Evolutionary conservation across 208 protist species (phyloP), one percentile per base, ranked within the genome.

Genomic region (Jaenimonas drosophilae): DNA sequence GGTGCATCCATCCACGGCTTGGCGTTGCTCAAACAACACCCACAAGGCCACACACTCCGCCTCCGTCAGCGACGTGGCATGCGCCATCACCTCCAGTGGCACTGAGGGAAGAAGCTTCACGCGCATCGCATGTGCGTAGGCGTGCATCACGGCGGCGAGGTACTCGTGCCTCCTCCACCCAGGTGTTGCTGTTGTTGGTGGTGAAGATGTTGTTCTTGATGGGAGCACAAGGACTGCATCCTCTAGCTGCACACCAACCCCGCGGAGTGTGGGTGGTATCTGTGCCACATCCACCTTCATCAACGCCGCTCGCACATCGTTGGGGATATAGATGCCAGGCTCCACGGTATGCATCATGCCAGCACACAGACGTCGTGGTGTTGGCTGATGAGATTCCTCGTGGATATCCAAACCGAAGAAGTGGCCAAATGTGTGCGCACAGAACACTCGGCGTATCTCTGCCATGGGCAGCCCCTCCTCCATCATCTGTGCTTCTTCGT

Each of bases 341-440:
- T 83, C 75, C 1, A 83, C 69, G 1, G 75, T 83, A 59, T 78
- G 65, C 65, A 83, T 71, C 65, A 78, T 72, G 39, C 71, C 71
- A 0, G 69, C 75, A 2, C 11, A 40, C 4, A 80, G 29, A 7
- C 14, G 16, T 20, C 23, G 14, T 6, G 37, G 9, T 24, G 38
- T 45, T 23, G 52, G 44, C 41, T 41, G 4, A 7, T 7, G 7
- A 20, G 9, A 11, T 16, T 6, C 26, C 20, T 83, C 75, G 24
- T 83, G 75, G 21, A 83, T 60, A 44, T 83, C 75, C 14, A 83
- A 33, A 7, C 75, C 75, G 11, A 78, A 70, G 21, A 70, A 56
- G 49, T 83, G 75, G 0, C 75, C 75, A 36, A 72, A 75, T 36
- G 27, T 34, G 42, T 83, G 75, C 6, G 75, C 61, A 44, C 75